Base-by-base conservation (phyloP, 805 yeast species). In the Candida patagonica region DNA sequence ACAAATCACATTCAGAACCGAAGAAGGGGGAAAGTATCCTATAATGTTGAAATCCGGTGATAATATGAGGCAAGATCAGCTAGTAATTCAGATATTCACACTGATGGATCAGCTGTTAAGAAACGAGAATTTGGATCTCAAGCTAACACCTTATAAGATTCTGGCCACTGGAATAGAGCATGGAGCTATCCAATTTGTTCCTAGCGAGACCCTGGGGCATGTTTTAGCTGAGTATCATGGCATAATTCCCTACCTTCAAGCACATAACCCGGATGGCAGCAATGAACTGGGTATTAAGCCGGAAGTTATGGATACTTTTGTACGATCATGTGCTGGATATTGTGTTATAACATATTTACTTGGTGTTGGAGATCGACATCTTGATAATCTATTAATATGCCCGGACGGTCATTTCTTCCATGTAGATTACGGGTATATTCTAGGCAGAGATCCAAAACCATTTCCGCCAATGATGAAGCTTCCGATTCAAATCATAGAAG, bases 401-500 rank as follows among this genome's bases (percentile, higher is more conserved):
- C 86, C 78, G 46, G 81, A 89, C 71, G 80, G 94, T 1, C 84
- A 78, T 51, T 92, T 92, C 57, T 89, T 94, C 74, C 99, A 92
- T 61, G 96, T 95, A 1, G 99, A 92, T 61, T 92, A 85, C 60
- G 99, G 99, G 1, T 92, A 92, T 54, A 89, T 92, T 37, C 65
- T 92, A 40, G 99, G 99, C 0, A 79, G 88, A 39, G 99, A 92
- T 59, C 99, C 99, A 2, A 92, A 92, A 58, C 97, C 97, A 10
- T 92, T 92, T 62, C 97, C 99, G 10, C 99, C 99, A 1, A 69
- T 89, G 63, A 92, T 92, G 96, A 92, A 92, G 55, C 65, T 92
- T 27, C 98, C 98, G 0, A 92, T 92, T 30, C 98, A 92, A 60
- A 81, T 92, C 13, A 83, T 92, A 30, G 98, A 92, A 49, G 97